These are phyloP conservation scores for Trichoderma citrinoviride DNA, from an alignment of 2,329 filamentous ascomycete genomes.

Conservation along the genomic window DNA sequence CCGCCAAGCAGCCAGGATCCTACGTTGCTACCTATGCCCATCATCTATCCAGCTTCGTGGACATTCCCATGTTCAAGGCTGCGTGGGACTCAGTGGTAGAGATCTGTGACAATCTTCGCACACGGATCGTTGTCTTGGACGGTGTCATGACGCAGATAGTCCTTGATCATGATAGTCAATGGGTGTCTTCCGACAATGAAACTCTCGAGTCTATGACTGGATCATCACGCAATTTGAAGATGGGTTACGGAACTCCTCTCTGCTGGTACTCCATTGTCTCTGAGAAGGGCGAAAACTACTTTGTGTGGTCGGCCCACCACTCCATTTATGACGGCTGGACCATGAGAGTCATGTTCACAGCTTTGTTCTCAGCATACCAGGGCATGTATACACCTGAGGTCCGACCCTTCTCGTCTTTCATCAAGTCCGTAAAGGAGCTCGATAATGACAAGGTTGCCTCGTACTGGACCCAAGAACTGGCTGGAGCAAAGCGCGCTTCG, in stretches of 20 bases:
- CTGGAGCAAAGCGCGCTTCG: conserved; percentile 9
- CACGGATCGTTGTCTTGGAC: conserved; percentile 20
- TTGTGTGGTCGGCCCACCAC: conserved; percentile 31
- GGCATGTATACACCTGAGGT: not conserved
- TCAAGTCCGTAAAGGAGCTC: conserved; percentile 34
- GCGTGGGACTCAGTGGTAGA: conserved; percentile 24
- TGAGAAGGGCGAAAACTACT: conserved; percentile 11
- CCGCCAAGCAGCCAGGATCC: conserved; percentile 17
- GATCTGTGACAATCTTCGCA: conserved; percentile 18
- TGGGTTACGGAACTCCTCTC: conserved; percentile 5
- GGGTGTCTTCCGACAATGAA: not conserved
- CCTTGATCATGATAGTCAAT: not conserved
- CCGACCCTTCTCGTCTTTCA: conserved; percentile 10
- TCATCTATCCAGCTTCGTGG: not conserved
- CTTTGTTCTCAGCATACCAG: conserved; percentile 19
- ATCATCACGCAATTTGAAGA: not conserved
- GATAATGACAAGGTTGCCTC: not conserved
- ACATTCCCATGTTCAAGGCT: not conserved
- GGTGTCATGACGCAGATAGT: conserved; percentile 5
- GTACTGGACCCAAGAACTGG: conserved; percentile 23
- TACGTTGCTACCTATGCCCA: conserved; percentile 18
- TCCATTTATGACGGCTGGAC: conserved; percentile 34
- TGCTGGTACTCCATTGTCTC: conserved; percentile 8
- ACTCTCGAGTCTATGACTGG: not conserved
- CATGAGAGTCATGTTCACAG: conserved; percentile 23